Conservation (phyloP, 345 rosid genomes). For the Carallia pectinifolia region DNA sequence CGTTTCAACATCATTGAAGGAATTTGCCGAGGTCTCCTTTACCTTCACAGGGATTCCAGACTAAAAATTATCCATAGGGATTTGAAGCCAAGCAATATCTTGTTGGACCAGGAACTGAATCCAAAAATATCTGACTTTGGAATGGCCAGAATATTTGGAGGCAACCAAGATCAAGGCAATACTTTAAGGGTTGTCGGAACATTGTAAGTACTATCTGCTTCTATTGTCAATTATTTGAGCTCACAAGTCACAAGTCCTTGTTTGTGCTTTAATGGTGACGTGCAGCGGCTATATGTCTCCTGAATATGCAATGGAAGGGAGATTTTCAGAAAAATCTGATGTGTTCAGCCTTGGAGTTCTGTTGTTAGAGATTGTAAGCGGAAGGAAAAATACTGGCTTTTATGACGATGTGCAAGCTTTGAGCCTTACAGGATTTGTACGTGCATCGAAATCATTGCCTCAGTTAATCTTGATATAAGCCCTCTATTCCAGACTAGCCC, state of each 20-base stretch:
- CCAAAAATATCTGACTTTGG: constrained; percentile 28
- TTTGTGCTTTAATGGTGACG: too few species aligned
- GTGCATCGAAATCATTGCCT: neutral
- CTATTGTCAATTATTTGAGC: neutral
- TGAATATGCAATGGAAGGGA: constrained; percentile 25
- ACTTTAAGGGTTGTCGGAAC: constrained; percentile 18
- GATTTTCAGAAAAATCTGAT: constrained; percentile 24
- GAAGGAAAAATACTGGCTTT: constrained; percentile 7
- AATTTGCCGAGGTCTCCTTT: constrained; percentile 22
- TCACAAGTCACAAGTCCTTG: too few species aligned
- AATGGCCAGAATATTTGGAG: constrained; percentile 20
- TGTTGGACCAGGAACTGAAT: constrained; percentile 17
- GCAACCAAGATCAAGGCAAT: constrained; percentile 16
- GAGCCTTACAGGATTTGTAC: constrained; percentile 19
- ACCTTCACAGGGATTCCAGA: constrained; percentile 20
- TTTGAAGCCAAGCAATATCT: constrained; percentile 18
- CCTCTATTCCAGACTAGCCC: neutral
- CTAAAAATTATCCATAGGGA: constrained; percentile 20
- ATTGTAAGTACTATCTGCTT: neutral
- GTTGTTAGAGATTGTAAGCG: constrained; percentile 16
- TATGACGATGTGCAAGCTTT: constrained; percentile 3
- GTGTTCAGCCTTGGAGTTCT: constrained; percentile 20
- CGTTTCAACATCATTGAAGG: constrained; percentile 13
- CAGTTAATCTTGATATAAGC: neutral
- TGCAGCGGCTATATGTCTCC: constrained; percentile 19